Conservation (phyloP, 2,329 filamentous ascomycete species). For the Cladophialophora immunda region DNA sequence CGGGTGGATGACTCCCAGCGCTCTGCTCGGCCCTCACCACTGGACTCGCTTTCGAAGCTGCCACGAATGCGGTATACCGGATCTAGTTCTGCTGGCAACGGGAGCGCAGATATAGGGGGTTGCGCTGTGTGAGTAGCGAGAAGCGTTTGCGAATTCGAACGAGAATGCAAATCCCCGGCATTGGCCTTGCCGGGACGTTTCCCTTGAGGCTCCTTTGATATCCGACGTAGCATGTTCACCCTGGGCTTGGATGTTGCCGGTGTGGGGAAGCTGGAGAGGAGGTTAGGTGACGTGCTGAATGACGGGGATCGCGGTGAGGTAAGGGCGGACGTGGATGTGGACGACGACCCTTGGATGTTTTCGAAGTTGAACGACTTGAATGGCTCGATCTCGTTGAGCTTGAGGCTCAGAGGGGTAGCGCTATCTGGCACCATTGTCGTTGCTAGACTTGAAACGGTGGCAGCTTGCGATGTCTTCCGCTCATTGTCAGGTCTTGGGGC, state of each 20-base stretch:
- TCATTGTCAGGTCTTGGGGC: constrained; percentile 11
- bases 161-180: constrained; percentile 10
- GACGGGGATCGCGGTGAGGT: constrained; percentile 10
- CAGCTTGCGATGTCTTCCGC: constrained; percentile 15
- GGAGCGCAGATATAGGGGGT: constrained; percentile 9
- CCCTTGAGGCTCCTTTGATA: constrained; percentile 11
- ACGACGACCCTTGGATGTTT: constrained; percentile 12
- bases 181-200: constrained; percentile 7
- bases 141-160: constrained; percentile 22
- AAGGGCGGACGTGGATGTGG: constrained; percentile 3
- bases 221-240: background rate
- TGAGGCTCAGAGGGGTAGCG: constrained; percentile 11
- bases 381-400: constrained; percentile 22
- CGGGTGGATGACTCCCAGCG: constrained; percentile 2
- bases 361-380: constrained; percentile 32
- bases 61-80: constrained; percentile 24
- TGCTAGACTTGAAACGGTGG: constrained; percentile 26
- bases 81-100: constrained; percentile 18
- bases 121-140: constrained; percentile 15
- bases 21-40: background rate
- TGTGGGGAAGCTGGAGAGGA: background rate
- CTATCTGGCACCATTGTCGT: constrained; percentile 33
- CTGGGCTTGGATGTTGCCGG: constrained; percentile 9
- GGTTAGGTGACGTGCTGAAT: constrained; percentile 2
- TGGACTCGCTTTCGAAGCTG: constrained; percentile 27